These are phyloP conservation scores for Ilyonectria destructans DNA, from an alignment of 2,329 filamentous ascomycete genomes.

Conservation along the genomic window DNA sequence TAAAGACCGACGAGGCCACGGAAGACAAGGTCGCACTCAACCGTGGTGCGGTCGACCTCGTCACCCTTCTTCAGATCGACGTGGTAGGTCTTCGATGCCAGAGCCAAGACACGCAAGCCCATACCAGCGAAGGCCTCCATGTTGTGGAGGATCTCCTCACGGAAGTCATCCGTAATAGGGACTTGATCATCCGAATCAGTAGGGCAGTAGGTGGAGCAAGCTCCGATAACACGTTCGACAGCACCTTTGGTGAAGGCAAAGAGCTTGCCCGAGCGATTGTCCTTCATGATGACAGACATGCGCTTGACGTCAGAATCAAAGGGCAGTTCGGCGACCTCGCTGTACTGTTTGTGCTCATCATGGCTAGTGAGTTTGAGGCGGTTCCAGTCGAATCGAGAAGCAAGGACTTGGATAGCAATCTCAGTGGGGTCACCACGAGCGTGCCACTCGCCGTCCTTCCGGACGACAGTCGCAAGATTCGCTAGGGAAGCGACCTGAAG, in stretches of 20 bases:
- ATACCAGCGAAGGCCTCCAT: constrained; percentile 79
- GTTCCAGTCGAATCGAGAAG: constrained; percentile 78
- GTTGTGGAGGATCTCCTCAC: constrained; percentile 73
- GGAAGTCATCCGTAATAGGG: constrained; percentile 66
- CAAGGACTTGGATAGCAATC: constrained; percentile 83
- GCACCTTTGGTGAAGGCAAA: constrained; percentile 77
- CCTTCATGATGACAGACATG: constrained; percentile 80
- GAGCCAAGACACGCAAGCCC: constrained; percentile 79
- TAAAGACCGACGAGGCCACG: constrained; percentile 82
- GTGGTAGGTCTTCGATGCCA: constrained; percentile 67
- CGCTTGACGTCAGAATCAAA: constrained; percentile 84
- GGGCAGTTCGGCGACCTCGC: constrained; percentile 77
- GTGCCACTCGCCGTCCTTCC: constrained; percentile 71
- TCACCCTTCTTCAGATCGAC: constrained; percentile 55
- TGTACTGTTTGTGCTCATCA: constrained; percentile 69
- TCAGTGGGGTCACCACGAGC: constrained; percentile 77
- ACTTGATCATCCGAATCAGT: constrained; percentile 60
- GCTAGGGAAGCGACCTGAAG: constrained; percentile 77
- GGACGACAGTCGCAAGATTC: constrained; percentile 76
- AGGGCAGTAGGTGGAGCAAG: constrained; percentile 69
- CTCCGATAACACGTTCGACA: constrained; percentile 79
- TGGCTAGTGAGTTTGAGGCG: constrained; percentile 63
- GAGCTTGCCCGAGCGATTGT: constrained; percentile 57
- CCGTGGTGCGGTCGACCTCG: constrained; percentile 67
- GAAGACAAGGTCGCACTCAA: constrained; percentile 77